Evolutionary conservation across 805 yeast genomes (phyloP).

Genomic region (Myxozyma monticola): DNA sequence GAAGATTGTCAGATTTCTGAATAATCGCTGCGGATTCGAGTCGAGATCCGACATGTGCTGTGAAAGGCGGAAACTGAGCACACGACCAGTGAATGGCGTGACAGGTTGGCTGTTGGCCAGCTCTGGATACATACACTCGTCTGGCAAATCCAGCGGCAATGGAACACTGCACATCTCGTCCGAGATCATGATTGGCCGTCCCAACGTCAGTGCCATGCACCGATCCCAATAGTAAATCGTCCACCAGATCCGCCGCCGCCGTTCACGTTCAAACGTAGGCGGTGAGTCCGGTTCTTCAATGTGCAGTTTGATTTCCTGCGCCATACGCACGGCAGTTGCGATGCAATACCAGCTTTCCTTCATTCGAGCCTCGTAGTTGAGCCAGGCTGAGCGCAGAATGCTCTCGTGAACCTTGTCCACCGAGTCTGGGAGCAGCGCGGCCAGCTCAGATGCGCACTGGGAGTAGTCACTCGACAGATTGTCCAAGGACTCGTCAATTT

Average conservation of each 20-base stretch:
- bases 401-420: constrained; percentile 23
- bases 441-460: constrained; percentile 22
- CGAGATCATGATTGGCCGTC: constrained; percentile 28
- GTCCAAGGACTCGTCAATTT: constrained; percentile 19
- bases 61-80: constrained; percentile 16
- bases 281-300: constrained; percentile 24
- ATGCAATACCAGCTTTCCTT: constrained; percentile 28
- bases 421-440: constrained; percentile 26
- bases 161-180: constrained; percentile 25
- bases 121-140: constrained; percentile 20
- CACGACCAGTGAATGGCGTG: constrained; percentile 16
- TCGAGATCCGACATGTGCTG: constrained; percentile 19
- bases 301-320: constrained; percentile 29
- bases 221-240: constrained; percentile 30
- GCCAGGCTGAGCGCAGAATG: constrained; percentile 23
- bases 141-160: constrained; percentile 27
- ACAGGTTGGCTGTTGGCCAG: not conserved
- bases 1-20: constrained; percentile 18
- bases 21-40: constrained; percentile 20
- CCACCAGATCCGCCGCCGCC: constrained; percentile 29
- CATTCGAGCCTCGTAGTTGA: constrained; percentile 26
- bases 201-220: constrained; percentile 21
- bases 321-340: constrained; percentile 28
- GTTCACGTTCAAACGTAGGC: constrained; percentile 27
- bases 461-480: constrained; percentile 21